These are phyloP conservation scores for Echinochloa phyllopogon DNA, from an alignment of 176 grass and related monocot genomes.

Conservation along the genomic window DNA sequence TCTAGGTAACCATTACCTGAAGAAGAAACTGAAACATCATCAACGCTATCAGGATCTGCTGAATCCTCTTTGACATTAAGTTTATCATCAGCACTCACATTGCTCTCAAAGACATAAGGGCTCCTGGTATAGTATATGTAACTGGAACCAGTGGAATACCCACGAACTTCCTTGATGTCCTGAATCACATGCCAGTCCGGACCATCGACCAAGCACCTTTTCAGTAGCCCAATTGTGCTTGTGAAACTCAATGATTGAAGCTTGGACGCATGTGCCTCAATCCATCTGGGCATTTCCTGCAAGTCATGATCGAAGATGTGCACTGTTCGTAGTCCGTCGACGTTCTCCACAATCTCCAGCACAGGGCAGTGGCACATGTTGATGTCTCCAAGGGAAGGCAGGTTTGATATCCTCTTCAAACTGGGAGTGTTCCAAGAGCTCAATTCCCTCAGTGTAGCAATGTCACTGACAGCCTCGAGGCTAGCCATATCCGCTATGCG, in stretches of 20 bases:
- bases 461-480: conserved; percentile 56
- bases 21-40: conserved; percentile 40
- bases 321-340: conserved; percentile 43
- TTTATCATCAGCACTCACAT: conserved; percentile 34
- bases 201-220: conserved; percentile 61
- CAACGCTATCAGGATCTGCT: conserved; percentile 38
- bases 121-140: conserved; percentile 68
- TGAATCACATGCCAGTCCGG: conserved; percentile 59
- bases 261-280: conserved; percentile 41
- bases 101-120: conserved; percentile 61
- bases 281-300: conserved; percentile 67
- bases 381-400: conserved; percentile 69
- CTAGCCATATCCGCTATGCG: conserved; percentile 61
- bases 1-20: conserved; percentile 23
- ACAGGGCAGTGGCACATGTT: conserved; percentile 62
- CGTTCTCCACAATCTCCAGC: conserved; percentile 51
- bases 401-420: conserved; percentile 58
- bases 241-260: conserved; percentile 60
- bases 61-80: conserved; percentile 20
- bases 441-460: conserved; percentile 59
- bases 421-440: conserved; percentile 60
- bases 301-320: conserved; percentile 74
- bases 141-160: conserved; percentile 49
- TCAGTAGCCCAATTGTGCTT: conserved; percentile 45
- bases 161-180: conserved; percentile 62